Conservation (phyloP, 805 yeast species). For the Vanderwaltozyma verrucispora region DNA sequence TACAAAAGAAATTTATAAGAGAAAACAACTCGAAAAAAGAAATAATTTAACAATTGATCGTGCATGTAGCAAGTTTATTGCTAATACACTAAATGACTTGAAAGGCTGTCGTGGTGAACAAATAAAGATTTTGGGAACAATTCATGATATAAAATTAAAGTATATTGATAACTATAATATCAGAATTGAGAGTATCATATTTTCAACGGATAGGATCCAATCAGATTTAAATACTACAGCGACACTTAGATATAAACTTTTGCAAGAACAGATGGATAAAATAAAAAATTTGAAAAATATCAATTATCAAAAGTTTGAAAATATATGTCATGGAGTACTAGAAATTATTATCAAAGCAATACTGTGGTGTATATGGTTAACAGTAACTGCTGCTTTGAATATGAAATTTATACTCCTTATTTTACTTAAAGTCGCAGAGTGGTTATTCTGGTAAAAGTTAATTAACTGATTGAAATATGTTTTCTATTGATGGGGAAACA, state of each 20-base stretch:
- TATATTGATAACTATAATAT: slow-evolving; percentile 33
- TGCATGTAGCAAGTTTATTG: slow-evolving; percentile 10
- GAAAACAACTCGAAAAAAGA: slow-evolving; percentile 11
- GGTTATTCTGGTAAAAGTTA: no score
- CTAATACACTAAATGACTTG: slow-evolving; percentile 11
- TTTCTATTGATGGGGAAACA: no score
- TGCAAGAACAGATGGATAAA: slow-evolving; percentile 23
- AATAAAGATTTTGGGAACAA: slow-evolving; percentile 16
- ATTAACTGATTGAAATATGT: no score
- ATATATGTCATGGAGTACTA: slow-evolving; percentile 13
- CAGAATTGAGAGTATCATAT: slow-evolving; percentile 48
- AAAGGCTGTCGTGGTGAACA: slow-evolving; percentile 16
- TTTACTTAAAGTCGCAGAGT: no score
- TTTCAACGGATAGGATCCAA: slow-evolving; percentile 53
- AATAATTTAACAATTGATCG: slow-evolving; percentile 9
- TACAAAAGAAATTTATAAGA: slow-evolving; percentile 1
- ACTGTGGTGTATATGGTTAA: slow-evolving; percentile 20
- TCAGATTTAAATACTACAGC: slow-evolving; percentile 66
- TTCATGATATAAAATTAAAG: slow-evolving; percentile 23
- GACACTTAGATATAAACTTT: slow-evolving; percentile 42
- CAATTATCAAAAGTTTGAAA: slow-evolving; percentile 14
- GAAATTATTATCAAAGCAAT: slow-evolving; percentile 15
- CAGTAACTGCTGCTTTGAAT: no score
- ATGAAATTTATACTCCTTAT: no score
- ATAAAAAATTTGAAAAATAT: slow-evolving; percentile 17